Evolutionary conservation across 2,329 filamentous ascomycete species (phyloP).

Genomic region (Trichoderma sp.): DNA sequence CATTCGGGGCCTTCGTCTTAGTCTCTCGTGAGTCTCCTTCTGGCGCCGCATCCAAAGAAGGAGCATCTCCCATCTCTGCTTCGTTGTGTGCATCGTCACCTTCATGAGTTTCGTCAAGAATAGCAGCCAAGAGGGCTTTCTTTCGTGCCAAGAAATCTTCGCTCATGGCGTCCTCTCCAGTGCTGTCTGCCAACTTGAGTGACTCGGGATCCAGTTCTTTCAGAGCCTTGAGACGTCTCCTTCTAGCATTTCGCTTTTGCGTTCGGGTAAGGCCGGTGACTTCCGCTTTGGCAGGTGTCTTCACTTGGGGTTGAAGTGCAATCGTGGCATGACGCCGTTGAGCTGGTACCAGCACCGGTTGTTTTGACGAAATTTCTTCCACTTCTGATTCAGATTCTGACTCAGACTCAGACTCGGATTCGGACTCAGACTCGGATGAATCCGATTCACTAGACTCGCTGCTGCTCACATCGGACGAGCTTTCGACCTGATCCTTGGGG

Average conservation of each 20-base stretch:
- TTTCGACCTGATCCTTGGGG: not conserved
- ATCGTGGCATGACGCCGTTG: not conserved
- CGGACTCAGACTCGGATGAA: slow-evolving; percentile 21
- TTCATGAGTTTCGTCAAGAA: slow-evolving; percentile 23
- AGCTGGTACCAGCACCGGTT: not conserved
- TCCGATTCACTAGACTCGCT: slow-evolving; percentile 25
- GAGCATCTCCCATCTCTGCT: not conserved
- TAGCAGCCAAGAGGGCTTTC: slow-evolving; percentile 36
- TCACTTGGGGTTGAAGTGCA: not conserved
- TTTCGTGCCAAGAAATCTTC: slow-evolving; percentile 40
- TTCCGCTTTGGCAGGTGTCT: slow-evolving; percentile 22
- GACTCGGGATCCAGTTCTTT: slow-evolving; percentile 21
- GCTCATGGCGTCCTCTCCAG: slow-evolving; percentile 16
- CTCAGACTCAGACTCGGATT: slow-evolving; percentile 23
- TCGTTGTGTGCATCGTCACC: not conserved
- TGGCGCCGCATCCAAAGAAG: not conserved
- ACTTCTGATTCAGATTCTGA: slow-evolving; percentile 33
- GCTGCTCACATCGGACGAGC: not conserved
- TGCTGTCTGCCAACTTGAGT: slow-evolving; percentile 19
- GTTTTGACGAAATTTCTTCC: slow-evolving; percentile 39
- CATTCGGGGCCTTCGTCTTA: not conserved
- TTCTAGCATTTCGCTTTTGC: slow-evolving; percentile 51
- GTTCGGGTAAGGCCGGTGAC: slow-evolving; percentile 42
- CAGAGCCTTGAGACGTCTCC: slow-evolving; percentile 38
- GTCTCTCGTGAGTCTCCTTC: not conserved